Evolutionary conservation across 805 yeast species (phyloP), one percentile per base, ranked within the genome.

Genomic region (Zygotorulaspora chibaensis): DNA sequence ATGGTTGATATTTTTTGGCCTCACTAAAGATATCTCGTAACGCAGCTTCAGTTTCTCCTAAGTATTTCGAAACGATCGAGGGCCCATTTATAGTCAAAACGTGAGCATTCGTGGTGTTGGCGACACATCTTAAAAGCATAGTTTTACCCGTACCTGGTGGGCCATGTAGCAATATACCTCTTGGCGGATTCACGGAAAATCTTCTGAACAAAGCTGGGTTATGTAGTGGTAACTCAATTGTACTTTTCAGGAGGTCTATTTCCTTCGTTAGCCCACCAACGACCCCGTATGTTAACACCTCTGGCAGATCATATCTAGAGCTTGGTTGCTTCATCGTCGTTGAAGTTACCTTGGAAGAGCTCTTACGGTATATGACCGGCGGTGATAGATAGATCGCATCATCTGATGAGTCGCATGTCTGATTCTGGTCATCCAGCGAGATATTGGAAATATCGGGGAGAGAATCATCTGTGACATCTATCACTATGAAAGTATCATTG

Each of bases 81-180:
- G 97, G 95, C 0, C 97, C 96, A 61, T 86, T 85, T 18, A 93
- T 83, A 2, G 85, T 81, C 37, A 93, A 72, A 0, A 91, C 81
- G 64, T 91, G 99, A 0, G 95, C 95, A 50, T 83, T 76, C 1
- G 77, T 71, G 47, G 84, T 91, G 51, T 80, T 74, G 0, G 96
- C 95, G 8, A 91, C 81, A 23, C 96, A 84, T 44, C 86, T 76
- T 30, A 93, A 71, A 7, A 93, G 73, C 87, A 90, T 79, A 1
- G 97, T 86, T 63, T 91, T 91, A 42, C 99, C 99, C 0, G 97
- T 91, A 3, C 99, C 99, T 2, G 98, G 93, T 2, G 97, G 96
- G 0, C 99, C 99, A 67, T 91, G 96, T 10, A 91, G 67, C 12
- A 91, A 68, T n/a, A 91, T 80, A 29, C 99, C 99, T 46, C 96